Conservation (phyloP, 768 basidiomycete species). For the Boletus barrowsii region DNA sequence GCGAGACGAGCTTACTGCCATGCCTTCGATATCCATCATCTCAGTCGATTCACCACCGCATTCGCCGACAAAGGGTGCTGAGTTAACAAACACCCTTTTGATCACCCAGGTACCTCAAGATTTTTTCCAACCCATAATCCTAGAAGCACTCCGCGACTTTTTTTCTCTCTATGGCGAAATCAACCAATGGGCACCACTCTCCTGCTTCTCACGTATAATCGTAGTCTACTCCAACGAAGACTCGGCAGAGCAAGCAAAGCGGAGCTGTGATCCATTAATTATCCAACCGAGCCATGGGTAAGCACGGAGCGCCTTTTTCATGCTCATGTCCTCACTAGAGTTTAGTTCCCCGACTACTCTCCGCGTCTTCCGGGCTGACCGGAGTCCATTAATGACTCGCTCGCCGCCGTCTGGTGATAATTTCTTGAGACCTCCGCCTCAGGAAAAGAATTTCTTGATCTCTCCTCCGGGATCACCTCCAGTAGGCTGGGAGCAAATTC, state of each 20-base stretch:
- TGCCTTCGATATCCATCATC: slow-evolving; percentile 31
- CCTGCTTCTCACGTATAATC: slow-evolving; percentile 77
- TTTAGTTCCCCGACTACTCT: slow-evolving; percentile 48
- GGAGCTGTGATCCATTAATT: slow-evolving; percentile 58
- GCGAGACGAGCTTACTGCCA: slow-evolving; percentile 2
- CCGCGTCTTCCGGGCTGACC: slow-evolving; percentile 72
- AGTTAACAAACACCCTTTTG: slow-evolving; percentile 77
- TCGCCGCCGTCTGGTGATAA: slow-evolving; percentile 28
- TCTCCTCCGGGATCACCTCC: slow-evolving; percentile 98
- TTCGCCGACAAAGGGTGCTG: neutral
- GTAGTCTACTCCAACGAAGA: slow-evolving; percentile 69
- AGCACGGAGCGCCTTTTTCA: slow-evolving; percentile 24
- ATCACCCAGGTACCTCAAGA: slow-evolving; percentile 72
- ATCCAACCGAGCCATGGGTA: slow-evolving; percentile 55
- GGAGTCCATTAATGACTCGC: slow-evolving; percentile 53
- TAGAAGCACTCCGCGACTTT: slow-evolving; percentile 64
- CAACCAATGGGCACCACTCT: slow-evolving; percentile 88
- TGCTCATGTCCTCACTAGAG: slow-evolving; percentile 8
- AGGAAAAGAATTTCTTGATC: slow-evolving; percentile 94
- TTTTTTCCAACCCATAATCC: slow-evolving; percentile 72
- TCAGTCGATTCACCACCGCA: slow-evolving; percentile 7
- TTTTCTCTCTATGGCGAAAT: slow-evolving; percentile 78
- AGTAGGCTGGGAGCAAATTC: slow-evolving; percentile 91
- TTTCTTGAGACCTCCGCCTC: slow-evolving; percentile 65
- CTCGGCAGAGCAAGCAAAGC: slow-evolving; percentile 66